Evolutionary conservation across 495 filamentous ascomycete genomes (phyloP).

Genomic region (Aspergillus incahuasiensis): DNA sequence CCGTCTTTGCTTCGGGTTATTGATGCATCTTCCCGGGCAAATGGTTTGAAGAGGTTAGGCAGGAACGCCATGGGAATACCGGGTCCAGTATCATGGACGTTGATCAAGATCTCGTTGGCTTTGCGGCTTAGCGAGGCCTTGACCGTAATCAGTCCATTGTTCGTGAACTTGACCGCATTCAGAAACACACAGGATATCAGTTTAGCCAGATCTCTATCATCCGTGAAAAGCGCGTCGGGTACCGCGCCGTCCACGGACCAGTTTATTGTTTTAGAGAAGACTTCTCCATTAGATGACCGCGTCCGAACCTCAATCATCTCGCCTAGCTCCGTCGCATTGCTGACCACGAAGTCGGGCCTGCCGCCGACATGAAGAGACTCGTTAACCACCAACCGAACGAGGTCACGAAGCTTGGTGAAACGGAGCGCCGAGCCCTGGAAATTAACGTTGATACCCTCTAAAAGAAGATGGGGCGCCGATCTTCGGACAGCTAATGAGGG

Average conservation of each 20-base stretch:
- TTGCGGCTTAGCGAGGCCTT: conserved; percentile 48
- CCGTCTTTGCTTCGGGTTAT: conserved; percentile 69
- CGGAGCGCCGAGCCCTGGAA: conserved; percentile 41
- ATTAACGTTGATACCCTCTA: conserved; percentile 46
- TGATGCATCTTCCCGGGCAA: conserved; percentile 68
- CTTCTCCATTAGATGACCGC: conserved; percentile 53
- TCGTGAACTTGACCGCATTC: conserved; percentile 79
- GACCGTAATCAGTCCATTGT: conserved; percentile 60
- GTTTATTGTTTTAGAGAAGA: conserved; percentile 58
- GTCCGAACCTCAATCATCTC: conserved; percentile 64
- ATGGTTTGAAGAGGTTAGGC: conserved; percentile 70
- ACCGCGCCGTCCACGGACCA: conserved; percentile 62
- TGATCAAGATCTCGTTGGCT: conserved; percentile 54
- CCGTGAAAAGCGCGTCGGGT: conserved; percentile 63
- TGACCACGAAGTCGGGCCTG: conserved; percentile 64
- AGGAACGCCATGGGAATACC: conserved; percentile 68
- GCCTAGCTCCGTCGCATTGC: conserved; percentile 55
- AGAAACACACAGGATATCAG: conserved; percentile 68
- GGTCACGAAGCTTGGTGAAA: conserved; percentile 58
- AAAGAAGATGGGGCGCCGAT: conserved; percentile 36
- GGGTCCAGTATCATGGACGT: conserved; percentile 64
- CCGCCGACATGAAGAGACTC: conserved; percentile 69
- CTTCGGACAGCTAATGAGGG: conserved; percentile 40
- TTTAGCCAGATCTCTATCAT: conserved; percentile 70
- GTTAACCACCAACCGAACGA: conserved; percentile 63